phyloP scores from a whole-genome alignment of 805 yeast species.

The Saturnispora galanensis region DNA sequence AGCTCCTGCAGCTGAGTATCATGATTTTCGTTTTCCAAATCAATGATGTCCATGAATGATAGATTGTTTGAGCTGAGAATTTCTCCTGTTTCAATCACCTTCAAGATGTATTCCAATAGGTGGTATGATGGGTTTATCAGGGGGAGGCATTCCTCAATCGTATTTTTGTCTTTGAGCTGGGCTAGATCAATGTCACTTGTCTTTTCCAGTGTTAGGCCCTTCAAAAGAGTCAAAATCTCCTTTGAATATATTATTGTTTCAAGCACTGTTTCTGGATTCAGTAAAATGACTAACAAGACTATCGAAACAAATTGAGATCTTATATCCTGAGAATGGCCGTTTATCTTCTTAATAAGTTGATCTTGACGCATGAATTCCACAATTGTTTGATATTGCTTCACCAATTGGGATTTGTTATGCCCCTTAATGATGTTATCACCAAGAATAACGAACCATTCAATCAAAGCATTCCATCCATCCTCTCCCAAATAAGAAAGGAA shows the following conservation, averaged over 20 bases:
- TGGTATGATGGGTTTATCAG: constrained; percentile 12
- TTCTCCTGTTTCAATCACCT: constrained; percentile 22
- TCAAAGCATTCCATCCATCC: constrained; percentile 14
- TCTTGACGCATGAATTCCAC: constrained; percentile 19
- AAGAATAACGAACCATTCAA: constrained; percentile 15
- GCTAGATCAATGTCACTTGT: neutral
- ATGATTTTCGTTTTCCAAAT: constrained; percentile 13
- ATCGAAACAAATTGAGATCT: constrained; percentile 14
- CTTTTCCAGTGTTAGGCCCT: constrained; percentile 9
- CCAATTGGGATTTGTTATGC: constrained; percentile 7
- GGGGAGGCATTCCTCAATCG: constrained; percentile 4
- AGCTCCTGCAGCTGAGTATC: constrained; percentile 19
- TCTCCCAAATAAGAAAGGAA: constrained; percentile 11
- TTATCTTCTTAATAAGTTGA: constrained; percentile 10
- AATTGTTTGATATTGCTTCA: constrained; percentile 9
- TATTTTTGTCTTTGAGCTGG: neutral
- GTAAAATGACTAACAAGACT: constrained; percentile 17
- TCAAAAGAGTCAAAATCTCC: constrained; percentile 18
- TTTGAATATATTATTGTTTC: constrained; percentile 20
- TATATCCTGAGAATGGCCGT: neutral
- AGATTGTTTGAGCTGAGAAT: constrained; percentile 21
- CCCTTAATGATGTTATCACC: constrained; percentile 11
- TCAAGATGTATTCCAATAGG: constrained; percentile 12
- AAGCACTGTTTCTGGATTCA: constrained; percentile 20
- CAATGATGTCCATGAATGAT: constrained; percentile 19